Percentiles rank a stretch among this genome's conserved stretches.
Conservation (phyloP, 2,329 filamentous ascomycete genomes). For the Incumbomyces delicatus region DNA sequence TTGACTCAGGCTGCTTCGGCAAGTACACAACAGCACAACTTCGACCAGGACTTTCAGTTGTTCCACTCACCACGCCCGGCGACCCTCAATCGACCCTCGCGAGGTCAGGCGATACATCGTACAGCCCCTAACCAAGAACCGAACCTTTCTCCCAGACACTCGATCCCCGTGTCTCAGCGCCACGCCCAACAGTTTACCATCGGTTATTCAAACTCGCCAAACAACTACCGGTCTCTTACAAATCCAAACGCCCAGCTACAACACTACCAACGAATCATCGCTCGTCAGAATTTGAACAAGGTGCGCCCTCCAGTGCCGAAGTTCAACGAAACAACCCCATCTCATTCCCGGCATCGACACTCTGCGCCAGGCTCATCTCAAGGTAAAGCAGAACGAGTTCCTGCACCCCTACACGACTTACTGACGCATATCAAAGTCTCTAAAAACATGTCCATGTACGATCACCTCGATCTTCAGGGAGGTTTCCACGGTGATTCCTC, state of each 20-base stretch:
- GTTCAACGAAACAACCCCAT: slow-evolving; percentile 21
- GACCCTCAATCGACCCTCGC: slow-evolving; percentile 18
- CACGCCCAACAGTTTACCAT: slow-evolving; percentile 14
- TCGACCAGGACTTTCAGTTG: slow-evolving; percentile 27
- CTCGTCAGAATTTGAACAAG: slow-evolving; percentile 8
- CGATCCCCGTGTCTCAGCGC: slow-evolving; percentile 14
- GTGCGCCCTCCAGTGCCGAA: slow-evolving; percentile 25
- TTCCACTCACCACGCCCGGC: slow-evolving; percentile 20
- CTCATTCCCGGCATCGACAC: slow-evolving; percentile 15
- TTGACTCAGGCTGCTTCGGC: slow-evolving; percentile 24
- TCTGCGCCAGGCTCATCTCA: slow-evolving; percentile 15
- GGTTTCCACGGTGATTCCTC: slow-evolving; percentile 14
- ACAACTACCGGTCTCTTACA: slow-evolving; percentile 17
- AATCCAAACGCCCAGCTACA: slow-evolving; percentile 19
- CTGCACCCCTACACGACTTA: neutral
- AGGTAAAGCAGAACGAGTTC: slow-evolving; percentile 33
- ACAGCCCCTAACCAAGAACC: slow-evolving; percentile 22
- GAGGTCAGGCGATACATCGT: slow-evolving; percentile 24
- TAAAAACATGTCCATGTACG: slow-evolving; percentile 16
- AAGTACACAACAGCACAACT: slow-evolving; percentile 14
- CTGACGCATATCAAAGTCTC: slow-evolving; percentile 12
- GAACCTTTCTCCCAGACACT: slow-evolving; percentile 18
- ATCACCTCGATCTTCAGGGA: slow-evolving; percentile 18
- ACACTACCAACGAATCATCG: slow-evolving; percentile 16
- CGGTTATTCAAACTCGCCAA: slow-evolving; percentile 17